These are phyloP conservation scores for Penicillium nordicum DNA, from an alignment of 2,329 filamentous ascomycete species.

Conservation along the genomic window DNA sequence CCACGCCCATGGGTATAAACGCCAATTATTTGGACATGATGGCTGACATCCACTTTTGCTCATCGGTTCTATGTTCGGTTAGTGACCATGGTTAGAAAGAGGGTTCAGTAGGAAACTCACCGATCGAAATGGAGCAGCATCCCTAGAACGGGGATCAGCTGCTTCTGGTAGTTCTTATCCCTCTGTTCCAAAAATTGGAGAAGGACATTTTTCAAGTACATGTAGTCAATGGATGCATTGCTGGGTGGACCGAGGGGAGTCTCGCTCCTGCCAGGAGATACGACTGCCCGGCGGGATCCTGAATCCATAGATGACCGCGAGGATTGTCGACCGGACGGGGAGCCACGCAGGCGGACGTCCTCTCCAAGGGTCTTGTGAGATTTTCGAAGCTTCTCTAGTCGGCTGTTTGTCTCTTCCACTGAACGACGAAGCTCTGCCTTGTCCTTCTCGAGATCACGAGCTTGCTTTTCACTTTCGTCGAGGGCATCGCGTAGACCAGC, in stretches of 20 bases:
- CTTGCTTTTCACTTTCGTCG: constrained; percentile 82
- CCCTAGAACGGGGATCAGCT: constrained; percentile 62
- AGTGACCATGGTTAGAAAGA: neutral
- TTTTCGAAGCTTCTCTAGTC: constrained; percentile 76
- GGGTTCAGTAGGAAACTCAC: constrained; percentile 38
- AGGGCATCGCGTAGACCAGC: constrained; percentile 73
- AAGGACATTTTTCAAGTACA: constrained; percentile 65
- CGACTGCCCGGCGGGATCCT: constrained; percentile 42
- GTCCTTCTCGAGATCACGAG: constrained; percentile 78
- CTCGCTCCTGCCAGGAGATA: constrained; percentile 47
- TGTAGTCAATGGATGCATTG: constrained; percentile 51
- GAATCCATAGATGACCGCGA: constrained; percentile 60
- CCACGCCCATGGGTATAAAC: constrained; percentile 1
- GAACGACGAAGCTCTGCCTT: constrained; percentile 69
- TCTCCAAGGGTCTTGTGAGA: constrained; percentile 60
- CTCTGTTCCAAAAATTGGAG: constrained; percentile 64
- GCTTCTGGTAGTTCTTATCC: constrained; percentile 65
- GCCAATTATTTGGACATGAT: constrained; percentile 53
- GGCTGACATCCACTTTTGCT: constrained; percentile 81
- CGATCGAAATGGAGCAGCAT: constrained; percentile 65
- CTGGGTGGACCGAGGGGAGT: constrained; percentile 33
- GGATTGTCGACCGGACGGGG: constrained; percentile 50
- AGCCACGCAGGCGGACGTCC: constrained; percentile 49
- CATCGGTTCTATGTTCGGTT: constrained; percentile 58
- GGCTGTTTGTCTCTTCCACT: constrained; percentile 72